Conservation (phyloP, 768 basidiomycete genomes). For the Pleurotus salmoneostramineus region DNA sequence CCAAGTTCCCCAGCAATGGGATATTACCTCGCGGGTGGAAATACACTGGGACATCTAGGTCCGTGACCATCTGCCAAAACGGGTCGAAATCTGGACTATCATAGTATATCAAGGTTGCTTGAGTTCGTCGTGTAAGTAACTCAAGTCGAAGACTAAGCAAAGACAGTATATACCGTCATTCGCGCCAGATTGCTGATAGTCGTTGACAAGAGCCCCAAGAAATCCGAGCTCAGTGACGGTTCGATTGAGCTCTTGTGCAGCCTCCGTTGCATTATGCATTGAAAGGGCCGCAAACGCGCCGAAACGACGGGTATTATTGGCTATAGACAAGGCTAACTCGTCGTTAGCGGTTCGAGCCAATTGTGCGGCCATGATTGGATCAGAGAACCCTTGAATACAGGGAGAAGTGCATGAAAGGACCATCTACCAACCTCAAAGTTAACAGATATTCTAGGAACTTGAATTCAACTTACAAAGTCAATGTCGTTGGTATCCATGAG, state of each 20-base stretch:
- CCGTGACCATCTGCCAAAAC: conserved; percentile 33
- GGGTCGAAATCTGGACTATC: conserved; percentile 34
- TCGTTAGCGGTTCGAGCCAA: conserved; percentile 33
- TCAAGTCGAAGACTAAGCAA: not conserved
- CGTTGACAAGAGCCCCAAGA: conserved; percentile 36
- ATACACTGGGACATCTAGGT: conserved; percentile 35
- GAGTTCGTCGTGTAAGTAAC: not conserved
- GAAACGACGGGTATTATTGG: conserved; percentile 35
- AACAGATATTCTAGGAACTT: not conserved
- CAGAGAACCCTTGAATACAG: conserved; percentile 34
- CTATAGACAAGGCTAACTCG: conserved; percentile 28
- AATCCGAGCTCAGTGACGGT: conserved; percentile 36
- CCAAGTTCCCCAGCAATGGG: conserved; percentile 16
- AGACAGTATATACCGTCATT: conserved; percentile 25
- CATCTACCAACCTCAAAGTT: conserved; percentile 22
- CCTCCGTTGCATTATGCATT: conserved; percentile 41
- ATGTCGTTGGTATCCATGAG: conserved; percentile 32
- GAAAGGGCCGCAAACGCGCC: conserved; percentile 37
- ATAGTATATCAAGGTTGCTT: conserved; percentile 32
- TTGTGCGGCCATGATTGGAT: conserved; percentile 25
- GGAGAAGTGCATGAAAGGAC: conserved; percentile 33
- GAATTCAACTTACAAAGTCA: conserved; percentile 26
- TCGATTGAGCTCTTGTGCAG: conserved; percentile 35
- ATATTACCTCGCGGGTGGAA: conserved; percentile 32
- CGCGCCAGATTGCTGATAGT: conserved; percentile 39